Percentiles rank a stretch among this genome's conserved stretches.
These are phyloP conservation scores for Botrytis paeoniae DNA, from an alignment of 2,329 filamentous ascomycete species.

Conservation along the genomic window DNA sequence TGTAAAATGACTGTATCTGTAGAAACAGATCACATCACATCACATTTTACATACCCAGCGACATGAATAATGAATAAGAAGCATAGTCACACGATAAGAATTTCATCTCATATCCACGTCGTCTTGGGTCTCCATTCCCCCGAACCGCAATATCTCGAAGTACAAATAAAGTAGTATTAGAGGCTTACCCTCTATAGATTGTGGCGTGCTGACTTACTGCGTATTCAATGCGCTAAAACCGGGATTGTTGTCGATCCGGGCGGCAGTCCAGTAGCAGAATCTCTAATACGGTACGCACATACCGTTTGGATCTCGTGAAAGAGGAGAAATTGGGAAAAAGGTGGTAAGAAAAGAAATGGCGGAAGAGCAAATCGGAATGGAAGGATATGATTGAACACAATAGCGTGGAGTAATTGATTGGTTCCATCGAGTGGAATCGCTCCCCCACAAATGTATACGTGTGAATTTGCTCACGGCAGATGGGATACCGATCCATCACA, in stretches of 20 bases:
- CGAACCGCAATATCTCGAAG: background rate
- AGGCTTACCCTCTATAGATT: background rate
- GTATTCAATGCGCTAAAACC: background rate
- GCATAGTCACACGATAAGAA: background rate
- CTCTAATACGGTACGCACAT: slow-evolving; percentile 1
- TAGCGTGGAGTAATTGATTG: background rate
- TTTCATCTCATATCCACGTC: background rate
- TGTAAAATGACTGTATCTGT: background rate
- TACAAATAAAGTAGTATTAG: slow-evolving; percentile 5
- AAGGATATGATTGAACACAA: background rate
- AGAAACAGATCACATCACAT: background rate
- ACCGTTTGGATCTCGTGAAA: background rate
- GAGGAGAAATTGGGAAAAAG: background rate
- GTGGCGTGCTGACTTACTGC: slow-evolving; percentile 10
- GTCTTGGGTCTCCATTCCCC: background rate
- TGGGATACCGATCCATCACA: background rate
- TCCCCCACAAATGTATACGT: background rate
- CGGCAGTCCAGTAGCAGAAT: slow-evolving; percentile 7
- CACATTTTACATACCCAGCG: background rate
- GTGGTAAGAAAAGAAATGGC: background rate
- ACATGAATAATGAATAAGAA: background rate
- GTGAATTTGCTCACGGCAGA: background rate
- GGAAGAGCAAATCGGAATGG: background rate
- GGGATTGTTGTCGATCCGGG: slow-evolving; percentile 14
- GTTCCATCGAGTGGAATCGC: background rate